Evolutionary conservation across 352 stramenopile genomes (phyloP).

Genomic region (Phytophthora cactorum): DNA sequence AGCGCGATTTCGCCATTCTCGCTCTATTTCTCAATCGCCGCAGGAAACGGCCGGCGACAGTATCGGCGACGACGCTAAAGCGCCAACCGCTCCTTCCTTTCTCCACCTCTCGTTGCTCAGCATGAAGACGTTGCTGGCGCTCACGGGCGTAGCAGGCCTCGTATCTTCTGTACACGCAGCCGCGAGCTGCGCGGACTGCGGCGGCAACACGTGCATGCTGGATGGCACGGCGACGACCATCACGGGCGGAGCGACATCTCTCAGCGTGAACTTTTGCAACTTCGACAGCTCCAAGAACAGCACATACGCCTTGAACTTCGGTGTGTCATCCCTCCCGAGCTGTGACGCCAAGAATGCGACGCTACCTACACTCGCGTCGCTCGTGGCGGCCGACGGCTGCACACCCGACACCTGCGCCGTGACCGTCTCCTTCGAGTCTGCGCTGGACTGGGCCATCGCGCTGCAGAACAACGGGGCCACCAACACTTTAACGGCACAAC

Average conservation of each 20-base stretch:
- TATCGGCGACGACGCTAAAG: constrained; percentile 14
- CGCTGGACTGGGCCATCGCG: constrained; percentile 75
- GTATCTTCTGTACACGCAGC: constrained; percentile 32
- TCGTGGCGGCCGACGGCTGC: constrained; percentile 46
- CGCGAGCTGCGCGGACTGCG: constrained; percentile 58
- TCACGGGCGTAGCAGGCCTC: constrained; percentile 6
- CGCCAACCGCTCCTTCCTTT: background rate
- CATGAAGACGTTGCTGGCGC: constrained; percentile 31
- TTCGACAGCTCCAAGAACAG: constrained; percentile 44
- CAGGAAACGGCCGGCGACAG: background rate
- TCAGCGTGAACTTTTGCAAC: constrained; percentile 75
- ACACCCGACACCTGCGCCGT: constrained; percentile 55
- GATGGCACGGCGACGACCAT: constrained; percentile 46
- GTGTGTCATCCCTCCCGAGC: constrained; percentile 44
- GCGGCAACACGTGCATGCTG: constrained; percentile 61
- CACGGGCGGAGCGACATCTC: constrained; percentile 42
- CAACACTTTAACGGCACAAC: constrained; percentile 62
- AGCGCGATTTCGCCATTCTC: constrained; percentile 9
- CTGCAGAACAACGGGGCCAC: constrained; percentile 43
- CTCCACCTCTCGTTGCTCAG: background rate
- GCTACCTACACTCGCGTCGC: constrained; percentile 45
- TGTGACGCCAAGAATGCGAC: constrained; percentile 54
- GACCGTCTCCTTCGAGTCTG: constrained; percentile 49
- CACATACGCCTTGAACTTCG: constrained; percentile 52
- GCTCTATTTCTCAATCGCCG: constrained; percentile 30